These are phyloP conservation scores for Pseudogymnoascus sp. DNA, from an alignment of 2,329 filamentous ascomycete species.

Conservation along the genomic window DNA sequence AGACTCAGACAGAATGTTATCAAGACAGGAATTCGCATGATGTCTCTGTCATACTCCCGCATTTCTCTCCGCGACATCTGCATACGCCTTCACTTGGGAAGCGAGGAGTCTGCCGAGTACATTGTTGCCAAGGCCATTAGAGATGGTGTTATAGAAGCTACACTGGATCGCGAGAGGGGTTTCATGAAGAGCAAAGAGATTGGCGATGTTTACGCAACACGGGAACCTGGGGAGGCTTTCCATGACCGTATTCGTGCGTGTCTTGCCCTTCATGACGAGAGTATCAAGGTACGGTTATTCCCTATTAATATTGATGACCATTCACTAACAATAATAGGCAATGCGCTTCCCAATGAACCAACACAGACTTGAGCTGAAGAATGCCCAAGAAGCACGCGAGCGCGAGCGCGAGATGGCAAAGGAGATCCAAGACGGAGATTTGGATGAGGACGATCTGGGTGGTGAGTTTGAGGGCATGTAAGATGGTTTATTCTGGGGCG, in stretches of 20 bases:
- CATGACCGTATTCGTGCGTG: slow-evolving; percentile 93
- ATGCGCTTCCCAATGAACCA: slow-evolving; percentile 99
- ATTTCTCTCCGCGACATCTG: slow-evolving; percentile 97
- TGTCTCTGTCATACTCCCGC: slow-evolving; percentile 94
- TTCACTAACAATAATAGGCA: slow-evolving; percentile 46
- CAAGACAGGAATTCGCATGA: slow-evolving; percentile 98
- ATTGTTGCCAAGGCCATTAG: slow-evolving; percentile 98
- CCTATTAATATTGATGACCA: slow-evolving; percentile 1
- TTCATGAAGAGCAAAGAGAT: slow-evolving; percentile 99
- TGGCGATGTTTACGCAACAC: slow-evolving; percentile 90
- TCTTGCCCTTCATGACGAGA: slow-evolving; percentile 89
- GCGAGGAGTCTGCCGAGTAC: slow-evolving; percentile 96
- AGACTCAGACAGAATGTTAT: slow-evolving; percentile 97
- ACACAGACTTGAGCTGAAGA: slow-evolving; percentile 93
- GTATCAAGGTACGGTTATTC: slow-evolving; percentile 69
- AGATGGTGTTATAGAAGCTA: slow-evolving; percentile 94
- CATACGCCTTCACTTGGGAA: slow-evolving; percentile 85
- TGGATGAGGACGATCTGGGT: slow-evolving; percentile 92
- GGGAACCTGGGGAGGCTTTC: slow-evolving; percentile 94
- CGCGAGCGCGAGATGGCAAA: slow-evolving; percentile 95
- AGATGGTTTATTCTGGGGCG: slow-evolving; percentile 23
- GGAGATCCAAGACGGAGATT: slow-evolving; percentile 95
- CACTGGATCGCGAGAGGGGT: slow-evolving; percentile 84
- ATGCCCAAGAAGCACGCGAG: slow-evolving; percentile 95
- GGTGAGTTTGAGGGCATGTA: slow-evolving; percentile 96